Evolutionary conservation across 148 eudicot genomes (phyloP).

Genomic region (Persicaria tinctoria): DNA sequence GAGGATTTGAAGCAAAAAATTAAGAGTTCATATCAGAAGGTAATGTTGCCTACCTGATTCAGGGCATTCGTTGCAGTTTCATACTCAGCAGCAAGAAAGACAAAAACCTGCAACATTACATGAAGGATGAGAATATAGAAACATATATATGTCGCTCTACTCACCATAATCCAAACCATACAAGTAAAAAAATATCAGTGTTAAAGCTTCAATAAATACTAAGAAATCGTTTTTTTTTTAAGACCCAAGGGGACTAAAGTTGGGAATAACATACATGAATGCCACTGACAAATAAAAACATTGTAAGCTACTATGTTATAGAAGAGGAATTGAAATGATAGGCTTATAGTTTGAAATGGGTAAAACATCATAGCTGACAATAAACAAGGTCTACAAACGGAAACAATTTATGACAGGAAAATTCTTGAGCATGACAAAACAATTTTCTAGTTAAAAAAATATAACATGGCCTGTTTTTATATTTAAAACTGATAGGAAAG

Average conservation of each 20-base stretch:
- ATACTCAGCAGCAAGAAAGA: slow-evolving; percentile 91
- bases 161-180: not conserved
- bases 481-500: too few species aligned
- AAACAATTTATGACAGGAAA: not conserved
- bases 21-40: not conserved
- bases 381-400: not conserved
- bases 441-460: not conserved
- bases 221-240: not conserved
- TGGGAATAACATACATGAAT: not conserved
- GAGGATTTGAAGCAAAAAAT: not conserved
- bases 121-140: not conserved
- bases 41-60: slow-evolving; percentile 57
- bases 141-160: not conserved
- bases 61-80: slow-evolving; percentile 60
- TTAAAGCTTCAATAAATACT: not conserved
- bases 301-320: not conserved
- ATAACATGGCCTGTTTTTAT: too few species aligned
- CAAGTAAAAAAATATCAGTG: not conserved
- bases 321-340: not conserved
- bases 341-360: not conserved
- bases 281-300: not conserved
- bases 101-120: slow-evolving; percentile 60
- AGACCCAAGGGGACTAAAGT: not conserved
- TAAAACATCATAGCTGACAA: not conserved
- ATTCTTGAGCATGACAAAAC: not conserved